Evolutionary conservation across 306 rosid genomes (phyloP).

Genomic region (Lathyrus tuberosus): DNA sequence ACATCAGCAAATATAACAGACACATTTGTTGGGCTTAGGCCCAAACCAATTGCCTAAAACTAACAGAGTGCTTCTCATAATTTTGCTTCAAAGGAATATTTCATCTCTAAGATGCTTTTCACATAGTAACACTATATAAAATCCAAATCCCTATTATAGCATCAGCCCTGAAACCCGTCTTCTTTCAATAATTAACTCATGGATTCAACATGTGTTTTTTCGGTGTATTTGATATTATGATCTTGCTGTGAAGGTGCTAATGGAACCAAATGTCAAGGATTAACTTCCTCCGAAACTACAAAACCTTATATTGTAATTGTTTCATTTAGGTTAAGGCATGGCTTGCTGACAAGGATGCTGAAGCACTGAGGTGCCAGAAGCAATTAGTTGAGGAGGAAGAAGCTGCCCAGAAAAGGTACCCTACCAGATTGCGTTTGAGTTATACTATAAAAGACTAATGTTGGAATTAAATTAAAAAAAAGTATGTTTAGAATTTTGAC

Average conservation of each 20-base stretch:
- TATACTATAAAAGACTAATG: conserved; percentile 2
- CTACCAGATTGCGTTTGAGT: conserved; percentile 35
- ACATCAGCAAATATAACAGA: too few relatives aligned
- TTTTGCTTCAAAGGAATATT: conserved; percentile 5
- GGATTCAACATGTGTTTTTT: background rate
- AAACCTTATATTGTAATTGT: background rate
- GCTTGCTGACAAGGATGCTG: conserved; percentile 84
- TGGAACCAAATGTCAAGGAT: background rate
- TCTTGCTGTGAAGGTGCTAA: background rate
- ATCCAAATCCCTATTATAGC: background rate
- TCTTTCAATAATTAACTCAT: conserved; percentile 5
- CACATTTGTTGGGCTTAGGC: too few relatives aligned
- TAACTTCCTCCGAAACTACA: background rate
- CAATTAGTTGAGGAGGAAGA: conserved; percentile 89
- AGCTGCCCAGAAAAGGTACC: conserved; percentile 83
- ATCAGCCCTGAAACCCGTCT: background rate
- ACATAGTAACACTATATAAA: background rate
- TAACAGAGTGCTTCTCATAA: background rate
- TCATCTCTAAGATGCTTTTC: conserved; percentile 11
- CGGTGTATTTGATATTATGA: background rate
- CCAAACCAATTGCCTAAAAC: too few relatives aligned
- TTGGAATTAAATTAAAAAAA: background rate
- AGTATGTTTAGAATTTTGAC: conserved; percentile 1
- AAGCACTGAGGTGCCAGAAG: conserved; percentile 79
- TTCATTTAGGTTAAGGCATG: conserved; percentile 72